Percentiles rank a stretch among this genome's conserved stretches.
phyloP scores from a whole-genome alignment of 2,329 filamentous ascomycete species.

The Pestalotiopsis sp. region DNA sequence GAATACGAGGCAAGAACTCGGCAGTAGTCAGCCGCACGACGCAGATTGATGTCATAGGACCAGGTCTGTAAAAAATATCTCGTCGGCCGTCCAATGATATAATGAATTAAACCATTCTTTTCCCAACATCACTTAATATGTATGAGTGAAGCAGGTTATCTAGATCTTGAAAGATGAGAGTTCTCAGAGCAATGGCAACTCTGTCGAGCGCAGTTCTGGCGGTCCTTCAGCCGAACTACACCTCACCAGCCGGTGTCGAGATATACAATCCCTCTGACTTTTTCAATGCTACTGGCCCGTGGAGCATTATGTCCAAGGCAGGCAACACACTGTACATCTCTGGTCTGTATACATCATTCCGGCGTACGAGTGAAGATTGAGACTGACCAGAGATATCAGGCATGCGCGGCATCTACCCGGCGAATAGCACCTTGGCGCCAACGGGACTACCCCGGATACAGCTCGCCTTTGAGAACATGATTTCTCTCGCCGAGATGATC shows the following conservation, averaged over 20 bases:
- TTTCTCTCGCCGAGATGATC: conserved; percentile 28
- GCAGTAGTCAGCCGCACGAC: background rate
- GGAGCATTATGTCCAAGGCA: conserved; percentile 31
- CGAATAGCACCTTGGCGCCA: conserved; percentile 30
- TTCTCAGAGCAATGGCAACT: background rate
- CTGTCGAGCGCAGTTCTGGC: background rate
- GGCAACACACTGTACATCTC: conserved; percentile 32
- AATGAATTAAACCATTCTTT: no score
- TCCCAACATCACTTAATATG: no score
- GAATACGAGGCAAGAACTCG: background rate
- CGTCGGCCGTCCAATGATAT: no score
- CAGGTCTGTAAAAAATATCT: background rate
- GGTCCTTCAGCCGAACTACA: conserved; percentile 24
- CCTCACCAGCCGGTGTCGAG: conserved; percentile 27
- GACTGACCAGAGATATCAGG: conserved; percentile 14
- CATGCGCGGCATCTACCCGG: conserved; percentile 34
- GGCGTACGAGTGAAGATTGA: background rate
- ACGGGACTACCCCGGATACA: conserved; percentile 28
- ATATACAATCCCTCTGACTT: conserved; percentile 29
- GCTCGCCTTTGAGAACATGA: conserved; percentile 34
- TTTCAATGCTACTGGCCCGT: conserved; percentile 28
- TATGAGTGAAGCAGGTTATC: background rate
- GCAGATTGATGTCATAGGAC: background rate
- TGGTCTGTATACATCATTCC: conserved; percentile 12
- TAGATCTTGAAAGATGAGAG: background rate